A percentile compares a stretch with the other conserved stretches of the same genome.
Conservation (phyloP, 2,329 filamentous ascomycete species). For the Cercospora zeae-maydis region DNA sequence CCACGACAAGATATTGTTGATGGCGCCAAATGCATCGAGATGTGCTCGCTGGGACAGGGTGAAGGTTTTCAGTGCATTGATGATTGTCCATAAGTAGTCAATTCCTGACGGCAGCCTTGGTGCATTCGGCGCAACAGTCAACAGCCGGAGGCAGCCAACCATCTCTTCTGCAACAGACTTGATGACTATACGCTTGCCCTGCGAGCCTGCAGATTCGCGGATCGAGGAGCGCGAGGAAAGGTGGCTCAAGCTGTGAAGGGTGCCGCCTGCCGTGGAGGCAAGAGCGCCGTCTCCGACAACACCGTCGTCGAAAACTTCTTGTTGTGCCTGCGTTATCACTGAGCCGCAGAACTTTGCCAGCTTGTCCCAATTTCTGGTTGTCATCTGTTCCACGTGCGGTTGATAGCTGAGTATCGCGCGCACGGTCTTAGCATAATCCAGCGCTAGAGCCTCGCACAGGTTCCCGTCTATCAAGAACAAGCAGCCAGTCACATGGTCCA, state of each 20-base stretch:
- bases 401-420: slow-evolving; percentile 66
- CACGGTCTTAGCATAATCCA: slow-evolving; percentile 76
- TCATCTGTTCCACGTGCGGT: slow-evolving; percentile 64
- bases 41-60: slow-evolving; percentile 42
- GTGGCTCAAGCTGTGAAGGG: slow-evolving; percentile 24
- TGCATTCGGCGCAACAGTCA: slow-evolving; percentile 34
- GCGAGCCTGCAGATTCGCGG: slow-evolving; percentile 27
- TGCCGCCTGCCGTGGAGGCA: slow-evolving; percentile 10
- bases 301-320: slow-evolving; percentile 25
- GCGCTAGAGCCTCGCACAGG: slow-evolving; percentile 65
- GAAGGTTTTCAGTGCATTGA: slow-evolving; percentile 52
- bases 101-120: slow-evolving; percentile 24
- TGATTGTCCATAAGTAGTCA: slow-evolving; percentile 27
- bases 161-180: slow-evolving; percentile 34
- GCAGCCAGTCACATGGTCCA: slow-evolving; percentile 77
- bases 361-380: slow-evolving; percentile 61
- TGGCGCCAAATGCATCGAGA: slow-evolving; percentile 67
- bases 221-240: slow-evolving; percentile 28
- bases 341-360: slow-evolving; percentile 69
- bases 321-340: slow-evolving; percentile 45
- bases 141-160: slow-evolving; percentile 27
- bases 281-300: slow-evolving; percentile 6
- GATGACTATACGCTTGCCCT: slow-evolving; percentile 18
- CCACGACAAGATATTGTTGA: slow-evolving; percentile 67
- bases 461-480: slow-evolving; percentile 54